Evolutionary conservation across 352 stramenopile species (phyloP).

Genomic region (Pseudoperonospora humuli): DNA sequence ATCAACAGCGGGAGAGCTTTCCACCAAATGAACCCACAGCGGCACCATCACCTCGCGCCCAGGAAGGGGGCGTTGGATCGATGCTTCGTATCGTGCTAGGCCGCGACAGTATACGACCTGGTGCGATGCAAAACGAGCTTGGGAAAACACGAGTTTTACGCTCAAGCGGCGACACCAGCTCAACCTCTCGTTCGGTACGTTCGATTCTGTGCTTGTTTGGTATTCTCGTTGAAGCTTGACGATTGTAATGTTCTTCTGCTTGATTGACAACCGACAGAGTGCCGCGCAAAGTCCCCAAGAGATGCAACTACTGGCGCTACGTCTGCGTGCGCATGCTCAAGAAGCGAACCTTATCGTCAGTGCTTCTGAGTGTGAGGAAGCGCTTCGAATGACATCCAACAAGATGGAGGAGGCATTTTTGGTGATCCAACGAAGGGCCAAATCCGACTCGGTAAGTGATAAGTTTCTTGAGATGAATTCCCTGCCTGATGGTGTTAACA

Average conservation of each 20-base stretch:
- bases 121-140: constrained; percentile 25
- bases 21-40: constrained; percentile 19
- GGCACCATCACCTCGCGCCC: constrained; percentile 11
- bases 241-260: background rate
- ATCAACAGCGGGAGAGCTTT: constrained; percentile 73
- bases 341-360: constrained; percentile 23
- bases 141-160: constrained; percentile 28
- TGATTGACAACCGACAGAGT: constrained; percentile 9
- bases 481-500: too few species aligned
- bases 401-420: constrained; percentile 27
- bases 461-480: too few species aligned
- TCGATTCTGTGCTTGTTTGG: background rate
- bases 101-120: constrained; percentile 44
- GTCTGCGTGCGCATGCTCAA: constrained; percentile 22
- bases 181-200: constrained; percentile 14
- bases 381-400: constrained; percentile 23
- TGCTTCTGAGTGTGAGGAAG: constrained; percentile 35
- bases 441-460: constrained; percentile 10
- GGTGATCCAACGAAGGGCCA: constrained; percentile 9
- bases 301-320: constrained; percentile 17
- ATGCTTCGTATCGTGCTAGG: constrained; percentile 70
- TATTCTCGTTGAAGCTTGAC: background rate
- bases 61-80: constrained; percentile 42
- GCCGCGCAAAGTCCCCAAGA: constrained; percentile 10
- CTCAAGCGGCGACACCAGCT: constrained; percentile 17